Percentiles rank a stretch among this genome's conserved stretches.
These are phyloP conservation scores for Tephrocybe sp. DNA, from an alignment of 768 basidiomycete species.

Conservation along the genomic window DNA sequence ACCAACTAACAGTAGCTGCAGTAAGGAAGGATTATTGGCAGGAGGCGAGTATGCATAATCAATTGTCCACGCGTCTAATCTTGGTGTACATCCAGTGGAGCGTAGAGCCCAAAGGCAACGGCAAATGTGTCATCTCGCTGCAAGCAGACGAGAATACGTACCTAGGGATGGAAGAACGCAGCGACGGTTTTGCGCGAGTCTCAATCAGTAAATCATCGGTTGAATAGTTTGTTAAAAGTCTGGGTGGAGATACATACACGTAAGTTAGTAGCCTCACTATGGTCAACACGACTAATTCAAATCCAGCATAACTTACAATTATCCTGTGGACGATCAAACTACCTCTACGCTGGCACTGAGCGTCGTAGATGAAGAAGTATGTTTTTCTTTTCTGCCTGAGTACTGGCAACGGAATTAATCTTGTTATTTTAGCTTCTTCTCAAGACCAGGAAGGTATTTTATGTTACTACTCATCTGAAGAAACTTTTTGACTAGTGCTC, in stretches of 20 bases:
- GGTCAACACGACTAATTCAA: neutral
- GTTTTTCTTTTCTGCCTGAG: neutral
- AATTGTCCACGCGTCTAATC: neutral
- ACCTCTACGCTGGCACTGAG: conserved; percentile 3
- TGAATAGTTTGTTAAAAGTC: conserved; percentile 4
- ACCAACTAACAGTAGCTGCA: neutral
- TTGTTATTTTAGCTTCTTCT: neutral
- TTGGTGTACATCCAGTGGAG: neutral
- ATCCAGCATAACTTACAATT: conserved; percentile 1
- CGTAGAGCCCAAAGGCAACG: conserved; percentile 8
- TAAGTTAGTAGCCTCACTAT: neutral
- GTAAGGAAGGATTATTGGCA: conserved; percentile 8
- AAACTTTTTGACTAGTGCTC: no score
- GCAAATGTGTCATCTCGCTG: conserved; percentile 5
- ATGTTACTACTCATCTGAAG: no score
- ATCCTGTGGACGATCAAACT: neutral
- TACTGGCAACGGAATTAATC: no score
- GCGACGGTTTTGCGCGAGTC: neutral
- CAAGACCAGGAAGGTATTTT: neutral
- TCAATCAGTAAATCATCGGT: neutral
- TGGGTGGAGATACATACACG: conserved; percentile 3
- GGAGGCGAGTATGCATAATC: neutral
- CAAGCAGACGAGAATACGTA: neutral
- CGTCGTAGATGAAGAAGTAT: conserved; percentile 6
- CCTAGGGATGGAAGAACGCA: conserved; percentile 6